Evolutionary conservation across 495 filamentous ascomycete genomes (phyloP).

Genomic region (Articulospora tetracladia): DNA sequence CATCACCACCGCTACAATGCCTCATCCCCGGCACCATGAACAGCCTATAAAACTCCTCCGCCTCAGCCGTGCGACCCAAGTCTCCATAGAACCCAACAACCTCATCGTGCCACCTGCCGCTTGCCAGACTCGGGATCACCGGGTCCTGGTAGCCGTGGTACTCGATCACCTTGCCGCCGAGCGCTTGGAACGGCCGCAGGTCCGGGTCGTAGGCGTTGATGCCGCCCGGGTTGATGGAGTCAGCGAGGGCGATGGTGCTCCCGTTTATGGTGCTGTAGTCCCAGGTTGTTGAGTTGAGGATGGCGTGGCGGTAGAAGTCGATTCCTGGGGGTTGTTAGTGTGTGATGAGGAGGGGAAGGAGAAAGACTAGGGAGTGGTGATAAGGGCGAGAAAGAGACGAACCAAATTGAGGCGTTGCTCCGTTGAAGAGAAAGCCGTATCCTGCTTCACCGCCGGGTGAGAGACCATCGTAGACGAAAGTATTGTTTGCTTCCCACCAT

Average conservation of each 20-base stretch:
- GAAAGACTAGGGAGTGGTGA: neutral
- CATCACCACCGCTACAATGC: constrained; percentile 43
- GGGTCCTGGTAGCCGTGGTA: constrained; percentile 52
- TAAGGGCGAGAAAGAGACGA: neutral
- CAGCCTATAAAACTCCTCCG: constrained; percentile 35
- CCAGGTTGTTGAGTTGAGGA: neutral
- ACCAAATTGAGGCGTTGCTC: neutral
- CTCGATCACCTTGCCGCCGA: constrained; percentile 50
- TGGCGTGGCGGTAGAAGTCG: neutral
- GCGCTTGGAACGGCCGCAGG: constrained; percentile 39
- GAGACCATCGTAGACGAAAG: constrained; percentile 51
- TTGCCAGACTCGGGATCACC: constrained; percentile 39
- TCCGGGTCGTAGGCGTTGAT: constrained; percentile 44
- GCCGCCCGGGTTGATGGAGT: constrained; percentile 38
- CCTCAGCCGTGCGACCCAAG: constrained; percentile 28
- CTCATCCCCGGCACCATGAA: constrained; percentile 41
- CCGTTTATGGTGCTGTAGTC: constrained; percentile 29
- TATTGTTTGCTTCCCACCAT: constrained; percentile 45
- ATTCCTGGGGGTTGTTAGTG: too few relatives aligned
- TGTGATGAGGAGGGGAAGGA: too few relatives aligned
- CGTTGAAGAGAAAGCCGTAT: constrained; percentile 30
- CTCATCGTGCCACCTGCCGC: constrained; percentile 38
- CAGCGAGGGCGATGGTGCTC: constrained; percentile 33
- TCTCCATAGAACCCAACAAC: constrained; percentile 29
- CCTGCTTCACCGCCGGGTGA: constrained; percentile 38